Conservation (phyloP, 331 rosid genomes). For the Erythrophleum ivorense region DNA sequence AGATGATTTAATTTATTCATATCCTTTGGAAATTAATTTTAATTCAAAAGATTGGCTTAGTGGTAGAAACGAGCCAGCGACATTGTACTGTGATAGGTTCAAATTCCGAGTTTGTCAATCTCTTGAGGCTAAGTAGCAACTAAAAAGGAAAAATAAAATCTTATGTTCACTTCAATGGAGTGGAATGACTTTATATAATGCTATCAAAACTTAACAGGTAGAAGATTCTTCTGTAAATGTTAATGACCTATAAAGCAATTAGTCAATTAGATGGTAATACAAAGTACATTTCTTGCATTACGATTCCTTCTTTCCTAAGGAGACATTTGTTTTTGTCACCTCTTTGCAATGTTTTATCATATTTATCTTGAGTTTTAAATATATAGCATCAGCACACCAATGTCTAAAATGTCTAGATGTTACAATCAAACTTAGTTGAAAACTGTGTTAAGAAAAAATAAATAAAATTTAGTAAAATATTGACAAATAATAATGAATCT, state of each 20-base stretch:
- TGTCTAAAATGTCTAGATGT: background rate
- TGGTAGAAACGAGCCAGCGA: too few relatives aligned
- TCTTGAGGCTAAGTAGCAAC: too few relatives aligned
- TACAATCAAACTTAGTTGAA: background rate
- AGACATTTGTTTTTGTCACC: background rate
- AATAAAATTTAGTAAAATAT: background rate
- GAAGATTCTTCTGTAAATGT: background rate
- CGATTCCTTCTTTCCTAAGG: conserved; percentile 14
- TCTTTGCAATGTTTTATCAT: conserved; percentile 4
- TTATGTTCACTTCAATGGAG: too few relatives aligned
- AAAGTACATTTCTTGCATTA: background rate
- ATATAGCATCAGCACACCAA: background rate
- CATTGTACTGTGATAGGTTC: too few relatives aligned
- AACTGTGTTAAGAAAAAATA: background rate
- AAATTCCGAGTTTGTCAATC: too few relatives aligned
- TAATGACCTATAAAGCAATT: conserved; percentile 20
- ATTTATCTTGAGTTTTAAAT: background rate
- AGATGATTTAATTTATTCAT: background rate
- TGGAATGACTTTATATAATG: too few relatives aligned
- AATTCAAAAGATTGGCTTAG: background rate
- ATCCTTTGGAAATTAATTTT: background rate
- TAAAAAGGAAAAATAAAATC: too few relatives aligned
- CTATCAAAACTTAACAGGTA: too few relatives aligned
- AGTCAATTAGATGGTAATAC: conserved; percentile 25
- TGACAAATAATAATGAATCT: background rate